phyloP scores from a whole-genome alignment of 345 rosid species.

The Geranium brycei region DNA sequence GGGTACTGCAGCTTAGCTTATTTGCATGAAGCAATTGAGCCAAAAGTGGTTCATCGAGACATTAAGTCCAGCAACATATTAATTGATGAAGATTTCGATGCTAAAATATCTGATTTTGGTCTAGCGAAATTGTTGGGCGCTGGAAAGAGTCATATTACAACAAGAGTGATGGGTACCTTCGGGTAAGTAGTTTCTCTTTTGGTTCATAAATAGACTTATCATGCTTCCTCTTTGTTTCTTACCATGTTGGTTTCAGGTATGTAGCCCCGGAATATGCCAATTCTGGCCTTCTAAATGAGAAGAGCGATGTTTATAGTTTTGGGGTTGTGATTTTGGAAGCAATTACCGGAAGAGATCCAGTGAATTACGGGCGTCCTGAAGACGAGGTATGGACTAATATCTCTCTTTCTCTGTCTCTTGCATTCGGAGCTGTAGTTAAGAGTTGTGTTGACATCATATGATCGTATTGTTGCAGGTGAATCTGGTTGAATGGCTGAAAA shows the following conservation, averaged over 20 bases:
- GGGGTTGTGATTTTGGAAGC: constrained; percentile 92
- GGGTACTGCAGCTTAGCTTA: constrained; percentile 53
- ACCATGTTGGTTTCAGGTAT: constrained; percentile 28
- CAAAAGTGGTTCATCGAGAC: constrained; percentile 96
- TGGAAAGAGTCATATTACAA: constrained; percentile 72
- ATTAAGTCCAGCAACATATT: constrained; percentile 93
- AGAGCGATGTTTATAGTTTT: constrained; percentile 92
- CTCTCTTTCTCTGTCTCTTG: background rate
- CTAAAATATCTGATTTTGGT: constrained; percentile 90
- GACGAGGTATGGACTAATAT: constrained; percentile 46
- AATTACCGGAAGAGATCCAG: constrained; percentile 92
- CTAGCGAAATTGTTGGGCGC: constrained; percentile 90
- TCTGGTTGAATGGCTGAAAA: constrained; percentile 93
- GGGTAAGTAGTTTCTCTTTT: constrained; percentile 47
- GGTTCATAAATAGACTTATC: too few species aligned
- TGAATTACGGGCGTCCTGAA: constrained; percentile 76
- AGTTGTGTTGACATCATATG: background rate
- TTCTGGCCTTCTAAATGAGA: constrained; percentile 82
- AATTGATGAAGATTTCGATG: constrained; percentile 68
- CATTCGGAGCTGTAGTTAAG: background rate
- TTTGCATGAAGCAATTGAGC: constrained; percentile 95
- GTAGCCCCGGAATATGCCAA: constrained; percentile 98
- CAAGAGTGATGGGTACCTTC: constrained; percentile 96
- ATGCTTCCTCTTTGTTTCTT: too few species aligned
- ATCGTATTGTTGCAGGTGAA: constrained; percentile 39